Base-by-base conservation (phyloP, 441 rosid species). In the Syzygium syzygioides region DNA sequence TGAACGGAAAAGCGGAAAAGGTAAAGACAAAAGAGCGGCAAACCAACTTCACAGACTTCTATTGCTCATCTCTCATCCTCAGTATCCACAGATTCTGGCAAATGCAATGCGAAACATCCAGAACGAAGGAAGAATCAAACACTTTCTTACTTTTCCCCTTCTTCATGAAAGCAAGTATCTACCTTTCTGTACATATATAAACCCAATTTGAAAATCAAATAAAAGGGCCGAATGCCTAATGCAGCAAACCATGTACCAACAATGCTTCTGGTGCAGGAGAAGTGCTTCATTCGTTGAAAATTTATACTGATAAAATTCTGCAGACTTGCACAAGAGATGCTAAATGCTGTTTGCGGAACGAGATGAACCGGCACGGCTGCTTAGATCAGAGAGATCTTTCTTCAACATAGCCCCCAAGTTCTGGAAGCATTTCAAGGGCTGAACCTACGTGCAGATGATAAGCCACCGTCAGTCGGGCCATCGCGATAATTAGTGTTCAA, bases 391-490 rank as follows among this genome's bases (percentile, higher is more conserved):
- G 32, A 91, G 94, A 60, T 92, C 97, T 92, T 93, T 96, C 97
- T 92, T 95, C 94, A 91, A 37, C 90, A 95, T 92, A 89, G 93
- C 94, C 91, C 94, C 96, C 87, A 94, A 90, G 86, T 93, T 94
- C 87, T 91, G 95, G 91, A 97, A 97, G 90, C 99, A 96, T 91
- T 93, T 93, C 92, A 95, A 86, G 86, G 98, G 96, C 91, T 94
- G 93, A 90, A 94, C 91, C 98, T 96, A 96, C 60, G 85, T 2
- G 48, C 45, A 20, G 32, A 88, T 55, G 52, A 76, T 6, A 76
- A 76, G 83, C 50, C 83, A 41, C 83, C 83, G 25, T 13, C 10
- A 76, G 83, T 25, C 28, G 1, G 17, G 18, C 52, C 83, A 41
- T 41, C 12, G 14, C 8, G 0, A 23, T 6, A 6, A 76, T 76